phyloP scores from a whole-genome alignment of 305 asterid species.

The Solanum hybrid region DNA sequence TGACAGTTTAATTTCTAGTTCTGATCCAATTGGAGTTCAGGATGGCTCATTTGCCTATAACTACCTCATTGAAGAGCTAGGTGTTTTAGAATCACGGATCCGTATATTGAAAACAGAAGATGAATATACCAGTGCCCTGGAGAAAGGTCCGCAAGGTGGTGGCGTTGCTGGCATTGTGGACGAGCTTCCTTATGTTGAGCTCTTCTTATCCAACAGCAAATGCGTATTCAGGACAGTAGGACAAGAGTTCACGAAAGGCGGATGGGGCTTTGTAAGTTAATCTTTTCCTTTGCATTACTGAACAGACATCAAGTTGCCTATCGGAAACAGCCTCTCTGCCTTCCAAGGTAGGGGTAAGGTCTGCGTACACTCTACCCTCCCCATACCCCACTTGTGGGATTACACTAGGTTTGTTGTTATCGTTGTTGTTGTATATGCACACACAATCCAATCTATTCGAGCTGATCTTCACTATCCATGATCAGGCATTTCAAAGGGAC shows the following conservation, averaged over 20 bases:
- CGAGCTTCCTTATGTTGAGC: constrained; percentile 75
- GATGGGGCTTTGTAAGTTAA: constrained; percentile 98
- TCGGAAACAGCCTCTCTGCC: not conserved
- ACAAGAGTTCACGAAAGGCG: constrained; percentile 83
- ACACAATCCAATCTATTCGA: not conserved
- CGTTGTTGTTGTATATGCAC: not conserved
- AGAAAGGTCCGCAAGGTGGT: constrained; percentile 55
- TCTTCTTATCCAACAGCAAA: constrained; percentile 51
- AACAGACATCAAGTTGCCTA: not conserved
- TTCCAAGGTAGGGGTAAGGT: not conserved
- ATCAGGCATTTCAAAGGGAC: constrained; percentile 76
- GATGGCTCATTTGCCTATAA: constrained; percentile 73
- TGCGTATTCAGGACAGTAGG: constrained; percentile 65
- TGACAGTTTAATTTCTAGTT: constrained; percentile 49
- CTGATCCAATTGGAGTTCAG: constrained; percentile 82
- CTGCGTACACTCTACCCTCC: not conserved
- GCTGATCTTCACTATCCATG: not conserved
- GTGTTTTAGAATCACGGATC: constrained; percentile 57
- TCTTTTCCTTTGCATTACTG: not conserved
- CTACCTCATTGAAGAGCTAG: constrained; percentile 57
- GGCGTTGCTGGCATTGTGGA: constrained; percentile 94
- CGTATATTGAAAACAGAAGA: constrained; percentile 51
- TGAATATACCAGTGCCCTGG: constrained; percentile 43
- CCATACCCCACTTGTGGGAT: not conserved
- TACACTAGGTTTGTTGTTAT: not conserved